Conservation (phyloP, 108 stramenopile genomes). For the Nitzschia sp. region DNA sequence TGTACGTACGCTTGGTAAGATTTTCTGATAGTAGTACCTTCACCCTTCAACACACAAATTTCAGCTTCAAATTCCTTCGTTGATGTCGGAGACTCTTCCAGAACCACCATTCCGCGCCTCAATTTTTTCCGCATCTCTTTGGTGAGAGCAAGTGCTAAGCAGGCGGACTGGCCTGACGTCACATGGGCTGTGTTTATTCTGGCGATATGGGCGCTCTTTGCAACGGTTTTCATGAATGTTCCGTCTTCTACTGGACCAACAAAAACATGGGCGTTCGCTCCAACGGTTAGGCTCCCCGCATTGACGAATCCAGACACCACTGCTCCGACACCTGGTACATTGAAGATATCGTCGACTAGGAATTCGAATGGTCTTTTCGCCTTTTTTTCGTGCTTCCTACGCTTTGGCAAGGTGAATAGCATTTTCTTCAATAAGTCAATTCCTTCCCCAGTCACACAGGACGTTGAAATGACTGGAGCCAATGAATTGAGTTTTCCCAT, state of each 20-base stretch:
- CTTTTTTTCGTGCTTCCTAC: conserved; percentile 85
- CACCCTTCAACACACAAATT: conserved; percentile 88
- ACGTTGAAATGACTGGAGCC: conserved; percentile 95
- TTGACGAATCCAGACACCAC: conserved; percentile 85
- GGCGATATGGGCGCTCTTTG: conserved; percentile 85
- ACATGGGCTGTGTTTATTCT: conserved; percentile 75
- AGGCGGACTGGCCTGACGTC: conserved; percentile 83
- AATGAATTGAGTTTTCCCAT: conserved; percentile 87
- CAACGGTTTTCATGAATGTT: conserved; percentile 77
- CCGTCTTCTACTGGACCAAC: conserved; percentile 89
- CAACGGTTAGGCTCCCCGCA: conserved; percentile 77
- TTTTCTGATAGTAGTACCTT: conserved; percentile 78
- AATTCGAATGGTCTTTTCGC: conserved; percentile 79
- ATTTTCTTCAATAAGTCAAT: conserved; percentile 91
- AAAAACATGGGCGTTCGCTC: conserved; percentile 64
- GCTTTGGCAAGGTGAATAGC: conserved; percentile 84
- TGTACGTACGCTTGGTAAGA: conserved; percentile 87
- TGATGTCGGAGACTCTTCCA: conserved; percentile 65
- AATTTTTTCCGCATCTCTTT: conserved; percentile 79
- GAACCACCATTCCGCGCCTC: conserved; percentile 83
- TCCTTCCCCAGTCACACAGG: conserved; percentile 96
- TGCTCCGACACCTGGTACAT: conserved; percentile 81
- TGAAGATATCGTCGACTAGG: conserved; percentile 84
- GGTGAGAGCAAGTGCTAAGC: conserved; percentile 73
- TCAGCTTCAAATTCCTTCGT: conserved; percentile 87